phyloP scores from a whole-genome alignment of 179 eudicot species.

The Spergularia azorica region DNA sequence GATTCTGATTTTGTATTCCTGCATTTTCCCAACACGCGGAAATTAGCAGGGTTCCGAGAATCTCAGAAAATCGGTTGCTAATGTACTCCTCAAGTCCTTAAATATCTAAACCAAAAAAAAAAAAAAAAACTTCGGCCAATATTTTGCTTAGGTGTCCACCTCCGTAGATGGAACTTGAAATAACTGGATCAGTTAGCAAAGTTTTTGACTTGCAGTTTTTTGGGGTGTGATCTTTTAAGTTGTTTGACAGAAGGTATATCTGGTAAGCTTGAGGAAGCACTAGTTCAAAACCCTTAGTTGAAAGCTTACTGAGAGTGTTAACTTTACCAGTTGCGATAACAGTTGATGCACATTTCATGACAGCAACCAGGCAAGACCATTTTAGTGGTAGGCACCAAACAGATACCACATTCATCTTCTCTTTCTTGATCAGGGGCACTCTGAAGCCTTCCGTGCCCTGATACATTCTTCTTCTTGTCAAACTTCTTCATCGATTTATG shows the following conservation, averaged over 20 bases:
- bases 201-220: not conserved
- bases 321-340: slow-evolving; percentile 76
- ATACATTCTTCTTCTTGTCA: slow-evolving; percentile 24
- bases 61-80: no score
- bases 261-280: not conserved
- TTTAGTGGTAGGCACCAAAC: slow-evolving; percentile 76
- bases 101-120: no score
- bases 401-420: slow-evolving; percentile 91
- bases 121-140: no score
- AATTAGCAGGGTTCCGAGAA: not conserved
- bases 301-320: not conserved
- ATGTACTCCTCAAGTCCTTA: no score
- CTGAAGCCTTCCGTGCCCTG: slow-evolving; percentile 30
- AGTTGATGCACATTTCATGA: slow-evolving; percentile 94
- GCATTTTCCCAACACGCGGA: not conserved
- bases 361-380: slow-evolving; percentile 88
- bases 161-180: not conserved
- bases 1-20: slow-evolving; percentile 80
- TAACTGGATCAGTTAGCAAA: not conserved
- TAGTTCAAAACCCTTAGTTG: not conserved
- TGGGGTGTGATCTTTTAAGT: not conserved
- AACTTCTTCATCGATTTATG: slow-evolving; percentile 24
- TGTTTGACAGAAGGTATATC: not conserved
- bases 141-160: no score
- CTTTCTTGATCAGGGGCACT: slow-evolving; percentile 46